Evolutionary conservation across 1,284 basidiomycete genomes (phyloP).

Genomic region (Prillingera fragicola): DNA sequence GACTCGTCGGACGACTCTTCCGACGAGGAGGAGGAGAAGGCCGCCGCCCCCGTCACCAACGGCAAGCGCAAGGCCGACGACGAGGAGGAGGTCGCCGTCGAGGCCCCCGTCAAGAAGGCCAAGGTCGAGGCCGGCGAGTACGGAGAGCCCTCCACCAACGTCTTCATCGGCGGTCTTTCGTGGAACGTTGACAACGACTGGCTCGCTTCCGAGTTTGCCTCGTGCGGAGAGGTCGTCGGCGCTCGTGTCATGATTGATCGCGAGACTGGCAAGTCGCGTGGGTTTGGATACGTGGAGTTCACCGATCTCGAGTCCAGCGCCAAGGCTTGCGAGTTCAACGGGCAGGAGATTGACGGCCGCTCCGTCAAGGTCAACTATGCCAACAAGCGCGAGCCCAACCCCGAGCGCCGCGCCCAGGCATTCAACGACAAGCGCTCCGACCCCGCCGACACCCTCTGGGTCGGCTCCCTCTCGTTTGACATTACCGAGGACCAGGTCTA

Average conservation of each 20-base stretch:
- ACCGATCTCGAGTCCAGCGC: conserved; percentile 58
- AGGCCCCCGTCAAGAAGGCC: conserved; percentile 61
- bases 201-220: conserved; percentile 83
- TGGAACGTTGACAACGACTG: conserved; percentile 99
- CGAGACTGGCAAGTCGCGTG: conserved; percentile 76
- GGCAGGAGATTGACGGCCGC: conserved; percentile 86
- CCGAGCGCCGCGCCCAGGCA: conserved; percentile 67
- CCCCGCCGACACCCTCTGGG: conserved; percentile 74
- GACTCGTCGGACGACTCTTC: conserved; percentile 11
- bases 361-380: conserved; percentile 80
- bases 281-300: conserved; percentile 96
- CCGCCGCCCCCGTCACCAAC: conserved; percentile 33
- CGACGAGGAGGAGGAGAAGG: conserved; percentile 37
- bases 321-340: conserved; percentile 69
- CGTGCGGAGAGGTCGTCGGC: conserved; percentile 78
- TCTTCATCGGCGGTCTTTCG: conserved; percentile 90
- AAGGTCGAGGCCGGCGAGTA: conserved; percentile 62
- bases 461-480: conserved; percentile 83
- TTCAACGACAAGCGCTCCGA: conserved; percentile 69
- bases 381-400: conserved; percentile 52
- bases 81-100: conserved; percentile 53
- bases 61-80: conserved; percentile 49
- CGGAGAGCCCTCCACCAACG: conserved; percentile 60
- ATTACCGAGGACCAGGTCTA: conserved; percentile 81
- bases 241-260: conserved; percentile 90